Evolutionary conservation across 2,329 filamentous ascomycete species (phyloP).

Genomic region (Metarhizium brunneum): DNA sequence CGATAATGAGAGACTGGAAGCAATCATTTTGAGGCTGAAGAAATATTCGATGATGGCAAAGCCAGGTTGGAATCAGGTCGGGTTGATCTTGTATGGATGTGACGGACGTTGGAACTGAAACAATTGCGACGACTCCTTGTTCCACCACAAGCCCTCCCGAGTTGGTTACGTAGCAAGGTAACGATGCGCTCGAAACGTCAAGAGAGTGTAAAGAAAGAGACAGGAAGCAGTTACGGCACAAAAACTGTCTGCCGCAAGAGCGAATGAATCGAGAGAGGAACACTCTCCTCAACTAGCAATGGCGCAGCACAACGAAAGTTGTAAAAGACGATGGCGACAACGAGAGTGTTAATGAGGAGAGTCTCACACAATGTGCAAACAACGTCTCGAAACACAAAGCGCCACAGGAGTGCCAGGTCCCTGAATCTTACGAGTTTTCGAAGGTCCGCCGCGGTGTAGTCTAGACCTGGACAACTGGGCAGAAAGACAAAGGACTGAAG

Average conservation of each 20-base stretch:
- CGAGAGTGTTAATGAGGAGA: not conserved
- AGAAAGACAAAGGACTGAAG: too few species aligned
- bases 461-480: too few species aligned
- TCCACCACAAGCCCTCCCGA: not conserved
- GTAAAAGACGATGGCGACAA: not conserved
- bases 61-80: not conserved
- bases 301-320: not conserved
- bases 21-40: conserved; percentile 19
- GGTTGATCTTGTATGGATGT: not conserved
- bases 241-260: not conserved
- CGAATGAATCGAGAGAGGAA: not conserved
- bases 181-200: not conserved
- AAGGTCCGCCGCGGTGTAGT: too few species aligned
- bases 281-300: not conserved
- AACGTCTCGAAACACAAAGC: not conserved
- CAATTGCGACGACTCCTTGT: not conserved
- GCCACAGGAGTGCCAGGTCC: not conserved
- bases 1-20: conserved; percentile 21
- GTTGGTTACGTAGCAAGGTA: not conserved
- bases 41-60: not conserved
- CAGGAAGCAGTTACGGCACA: not conserved
- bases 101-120: not conserved
- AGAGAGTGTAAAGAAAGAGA: not conserved
- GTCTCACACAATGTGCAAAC: not conserved
- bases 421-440: too few species aligned